Percentiles rank a stretch among this genome's conserved stretches.
These are phyloP conservation scores for Penicillium fimorum DNA, from an alignment of 495 filamentous ascomycete species.

Conservation along the genomic window DNA sequence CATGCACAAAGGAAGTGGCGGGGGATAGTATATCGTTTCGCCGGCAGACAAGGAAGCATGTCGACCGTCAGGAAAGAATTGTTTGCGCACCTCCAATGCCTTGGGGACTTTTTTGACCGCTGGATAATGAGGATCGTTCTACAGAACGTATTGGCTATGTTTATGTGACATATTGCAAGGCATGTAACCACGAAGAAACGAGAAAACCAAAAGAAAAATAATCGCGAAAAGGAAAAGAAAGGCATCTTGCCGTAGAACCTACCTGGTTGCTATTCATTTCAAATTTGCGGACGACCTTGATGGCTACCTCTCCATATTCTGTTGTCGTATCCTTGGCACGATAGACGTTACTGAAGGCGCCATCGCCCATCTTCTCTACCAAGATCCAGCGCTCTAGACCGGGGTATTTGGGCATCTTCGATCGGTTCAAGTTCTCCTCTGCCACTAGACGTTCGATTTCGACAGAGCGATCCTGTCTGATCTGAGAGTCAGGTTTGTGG, in stretches of 20 bases:
- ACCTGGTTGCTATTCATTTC: conserved; percentile 99
- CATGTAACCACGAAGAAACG: not conserved
- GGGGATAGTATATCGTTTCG: not conserved
- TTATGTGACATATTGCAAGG: conserved; percentile 6
- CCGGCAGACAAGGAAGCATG: conserved; percentile 11
- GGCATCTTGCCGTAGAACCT: conserved; percentile 34
- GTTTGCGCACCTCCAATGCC: conserved; percentile 91
- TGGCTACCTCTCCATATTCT: conserved; percentile 77
- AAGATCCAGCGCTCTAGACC: conserved; percentile 88
- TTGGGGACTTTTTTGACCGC: conserved; percentile 92
- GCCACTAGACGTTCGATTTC: conserved; percentile 79
- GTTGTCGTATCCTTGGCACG: conserved; percentile 72
- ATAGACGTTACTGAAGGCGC: conserved; percentile 98
- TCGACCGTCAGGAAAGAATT: conserved; percentile 25
- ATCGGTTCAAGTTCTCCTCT: conserved; percentile 81
- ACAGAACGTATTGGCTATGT: conserved; percentile 41
- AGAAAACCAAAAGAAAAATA: too few relatives aligned
- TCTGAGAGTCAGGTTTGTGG: conserved; percentile 54
- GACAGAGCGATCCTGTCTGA: conserved; percentile 45
- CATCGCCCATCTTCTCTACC: conserved; percentile 97
- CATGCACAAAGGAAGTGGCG: not conserved
- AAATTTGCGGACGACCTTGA: conserved; percentile 98
- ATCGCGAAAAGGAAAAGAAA: conserved; percentile 20
- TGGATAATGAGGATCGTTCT: conserved; percentile 83
- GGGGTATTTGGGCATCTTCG: conserved; percentile 87